Conservation (phyloP, 2,329 filamentous ascomycete genomes). For the Clathrospora elynae region DNA sequence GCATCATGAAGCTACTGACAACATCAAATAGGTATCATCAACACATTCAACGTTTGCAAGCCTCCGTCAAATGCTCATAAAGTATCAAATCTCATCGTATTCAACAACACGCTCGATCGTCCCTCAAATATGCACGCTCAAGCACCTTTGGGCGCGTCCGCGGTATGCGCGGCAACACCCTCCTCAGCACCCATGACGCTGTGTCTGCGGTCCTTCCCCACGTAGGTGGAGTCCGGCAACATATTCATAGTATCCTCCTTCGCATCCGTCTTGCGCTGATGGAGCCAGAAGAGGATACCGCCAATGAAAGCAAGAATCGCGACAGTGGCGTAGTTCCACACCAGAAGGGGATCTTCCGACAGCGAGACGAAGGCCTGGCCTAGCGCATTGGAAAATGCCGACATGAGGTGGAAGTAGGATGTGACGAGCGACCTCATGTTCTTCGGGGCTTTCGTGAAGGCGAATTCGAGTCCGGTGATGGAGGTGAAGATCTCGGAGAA, state of each 20-base stretch:
- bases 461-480: slow-evolving; percentile 72
- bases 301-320: slow-evolving; percentile 67
- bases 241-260: slow-evolving; percentile 73
- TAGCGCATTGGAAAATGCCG: slow-evolving; percentile 69
- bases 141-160: slow-evolving; percentile 1
- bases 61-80: too few relatives aligned
- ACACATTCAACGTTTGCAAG: too few relatives aligned
- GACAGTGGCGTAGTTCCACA: slow-evolving; percentile 73
- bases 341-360: slow-evolving; percentile 66
- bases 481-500: slow-evolving; percentile 64
- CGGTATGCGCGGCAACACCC: slow-evolving; percentile 6
- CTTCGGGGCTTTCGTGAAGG: slow-evolving; percentile 75
- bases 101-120: background rate
- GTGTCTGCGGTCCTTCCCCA: slow-evolving; percentile 39
- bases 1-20: too few relatives aligned
- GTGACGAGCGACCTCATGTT: slow-evolving; percentile 81
- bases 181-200: slow-evolving; percentile 25
- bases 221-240: slow-evolving; percentile 51
- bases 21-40: too few relatives aligned
- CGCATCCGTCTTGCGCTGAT: slow-evolving; percentile 67
- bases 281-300: slow-evolving; percentile 70
- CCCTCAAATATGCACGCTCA: background rate
- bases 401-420: slow-evolving; percentile 72
- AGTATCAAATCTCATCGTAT: background rate
- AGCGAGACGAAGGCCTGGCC: slow-evolving; percentile 71